Evolutionary conservation across 306 rosid species (phyloP).

Genomic region (Ceratonia siliqua): DNA sequence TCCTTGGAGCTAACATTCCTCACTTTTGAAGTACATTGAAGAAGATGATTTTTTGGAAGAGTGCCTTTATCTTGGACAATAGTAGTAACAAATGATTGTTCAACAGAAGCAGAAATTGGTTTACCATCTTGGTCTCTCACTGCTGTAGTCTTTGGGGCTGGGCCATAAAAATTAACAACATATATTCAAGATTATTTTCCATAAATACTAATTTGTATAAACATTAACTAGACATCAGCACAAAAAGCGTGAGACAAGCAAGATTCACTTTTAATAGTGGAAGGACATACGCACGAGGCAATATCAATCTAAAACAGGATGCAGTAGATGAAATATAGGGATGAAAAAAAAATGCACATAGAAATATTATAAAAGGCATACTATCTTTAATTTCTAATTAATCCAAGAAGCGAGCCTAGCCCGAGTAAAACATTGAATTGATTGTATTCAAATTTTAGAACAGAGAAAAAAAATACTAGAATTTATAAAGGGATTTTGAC

Average conservation of each 20-base stretch:
- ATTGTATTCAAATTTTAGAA: neutral
- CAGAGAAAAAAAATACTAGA: neutral
- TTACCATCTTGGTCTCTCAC: constrained; percentile 17
- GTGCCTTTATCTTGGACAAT: constrained; percentile 26
- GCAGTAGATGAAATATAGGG: neutral
- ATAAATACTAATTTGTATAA: neutral
- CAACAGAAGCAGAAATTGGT: constrained; percentile 19
- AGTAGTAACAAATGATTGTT: constrained; percentile 12
- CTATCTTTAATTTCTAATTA: constrained; percentile 9
- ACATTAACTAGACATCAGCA: neutral
- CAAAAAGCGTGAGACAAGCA: constrained; percentile 2
- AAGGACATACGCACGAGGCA: neutral
- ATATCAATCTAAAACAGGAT: neutral
- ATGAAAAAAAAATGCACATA: neutral
- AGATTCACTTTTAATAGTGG: neutral
- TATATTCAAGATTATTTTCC: constrained; percentile 12
- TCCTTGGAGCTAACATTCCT: constrained; percentile 12
- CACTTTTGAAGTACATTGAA: constrained; percentile 15
- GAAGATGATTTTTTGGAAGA: constrained; percentile 24
- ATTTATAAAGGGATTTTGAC: constrained; percentile 13
- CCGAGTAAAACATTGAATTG: neutral
- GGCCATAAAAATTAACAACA: constrained; percentile 2
- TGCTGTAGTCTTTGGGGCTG: constrained; percentile 26
- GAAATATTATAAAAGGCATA: neutral
- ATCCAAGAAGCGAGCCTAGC: constrained; percentile 3